These are phyloP conservation scores for Rhynchospora pubera DNA, from an alignment of 176 grass and related monocot genomes.

Conservation along the genomic window DNA sequence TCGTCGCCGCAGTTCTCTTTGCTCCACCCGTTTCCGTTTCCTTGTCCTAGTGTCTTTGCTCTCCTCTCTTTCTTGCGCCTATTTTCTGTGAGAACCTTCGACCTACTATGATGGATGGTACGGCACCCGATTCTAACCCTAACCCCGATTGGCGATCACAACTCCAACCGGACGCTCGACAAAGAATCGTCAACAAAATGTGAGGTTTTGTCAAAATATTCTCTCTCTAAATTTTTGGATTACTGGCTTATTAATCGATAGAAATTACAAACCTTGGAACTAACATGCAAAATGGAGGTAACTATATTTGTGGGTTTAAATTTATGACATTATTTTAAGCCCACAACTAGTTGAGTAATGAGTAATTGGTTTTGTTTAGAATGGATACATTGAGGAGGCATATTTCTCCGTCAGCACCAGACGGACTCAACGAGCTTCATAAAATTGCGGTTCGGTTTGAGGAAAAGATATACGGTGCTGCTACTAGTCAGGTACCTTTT, in stretches of 20 bases:
- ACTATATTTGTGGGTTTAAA: neutral
- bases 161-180: conserved; percentile 60
- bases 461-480: conserved; percentile 56
- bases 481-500: conserved; percentile 45
- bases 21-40: too few species aligned
- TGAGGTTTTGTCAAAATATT: neutral
- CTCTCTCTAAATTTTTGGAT: neutral
- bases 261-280: too few species aligned
- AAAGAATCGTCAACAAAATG: conserved; percentile 80
- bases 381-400: conserved; percentile 80
- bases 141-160: conserved; percentile 55
- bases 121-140: conserved; percentile 26
- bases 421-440: conserved; percentile 58
- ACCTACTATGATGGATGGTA: conserved; percentile 32
- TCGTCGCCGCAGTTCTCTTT: too few species aligned
- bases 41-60: too few species aligned
- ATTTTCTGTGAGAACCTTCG: neutral
- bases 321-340: neutral
- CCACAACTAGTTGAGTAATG: neutral
- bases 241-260: too few species aligned
- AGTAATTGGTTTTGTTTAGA: conserved; percentile 32
- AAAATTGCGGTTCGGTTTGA: conserved; percentile 68
- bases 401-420: conserved; percentile 40
- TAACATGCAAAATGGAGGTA: neutral
- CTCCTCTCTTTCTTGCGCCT: too few species aligned